phyloP scores from a whole-genome alignment of 495 filamentous ascomycete genomes.

The Lepidopterella palustris region DNA sequence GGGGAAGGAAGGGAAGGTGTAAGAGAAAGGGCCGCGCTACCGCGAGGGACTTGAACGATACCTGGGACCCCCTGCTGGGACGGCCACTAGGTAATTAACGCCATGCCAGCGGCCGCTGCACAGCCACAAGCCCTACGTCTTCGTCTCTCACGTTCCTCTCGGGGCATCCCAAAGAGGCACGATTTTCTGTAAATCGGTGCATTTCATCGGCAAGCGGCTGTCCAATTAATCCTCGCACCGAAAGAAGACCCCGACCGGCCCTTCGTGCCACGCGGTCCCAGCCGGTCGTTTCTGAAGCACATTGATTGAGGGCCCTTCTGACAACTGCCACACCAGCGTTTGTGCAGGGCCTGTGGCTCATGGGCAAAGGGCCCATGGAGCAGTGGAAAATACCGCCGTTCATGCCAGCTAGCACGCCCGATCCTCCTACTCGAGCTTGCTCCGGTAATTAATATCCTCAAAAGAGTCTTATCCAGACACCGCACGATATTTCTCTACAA shows the following conservation, averaged over 20 bases:
- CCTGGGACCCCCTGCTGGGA: no score
- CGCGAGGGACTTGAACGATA: no score
- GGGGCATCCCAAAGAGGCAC: constrained; percentile 9
- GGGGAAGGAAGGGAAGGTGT: constrained; percentile 6
- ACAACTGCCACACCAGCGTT: constrained; percentile 11
- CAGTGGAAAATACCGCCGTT: no score
- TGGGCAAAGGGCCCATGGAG: not conserved
- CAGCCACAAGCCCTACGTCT: constrained; percentile 18
- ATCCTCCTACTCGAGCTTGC: not conserved
- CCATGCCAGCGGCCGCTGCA: constrained; percentile 8
- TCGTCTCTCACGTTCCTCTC: constrained; percentile 4
- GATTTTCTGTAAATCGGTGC: constrained; percentile 21
- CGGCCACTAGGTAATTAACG: not conserved
- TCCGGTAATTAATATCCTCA: not conserved
- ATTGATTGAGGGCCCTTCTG: not conserved
- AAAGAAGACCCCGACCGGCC: not conserved
- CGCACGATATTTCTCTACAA: no score
- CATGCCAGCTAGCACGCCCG: no score
- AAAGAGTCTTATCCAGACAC: not conserved
- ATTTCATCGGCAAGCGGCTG: not conserved
- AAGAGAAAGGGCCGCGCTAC: not conserved
- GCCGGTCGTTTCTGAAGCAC: constrained; percentile 18
- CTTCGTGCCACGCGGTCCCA: constrained; percentile 20
- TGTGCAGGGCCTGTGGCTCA: constrained; percentile 8
- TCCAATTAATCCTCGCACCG: not conserved